Conservation (phyloP, 2,329 filamentous ascomycete genomes). For the Aspergillus aculeatinus region DNA sequence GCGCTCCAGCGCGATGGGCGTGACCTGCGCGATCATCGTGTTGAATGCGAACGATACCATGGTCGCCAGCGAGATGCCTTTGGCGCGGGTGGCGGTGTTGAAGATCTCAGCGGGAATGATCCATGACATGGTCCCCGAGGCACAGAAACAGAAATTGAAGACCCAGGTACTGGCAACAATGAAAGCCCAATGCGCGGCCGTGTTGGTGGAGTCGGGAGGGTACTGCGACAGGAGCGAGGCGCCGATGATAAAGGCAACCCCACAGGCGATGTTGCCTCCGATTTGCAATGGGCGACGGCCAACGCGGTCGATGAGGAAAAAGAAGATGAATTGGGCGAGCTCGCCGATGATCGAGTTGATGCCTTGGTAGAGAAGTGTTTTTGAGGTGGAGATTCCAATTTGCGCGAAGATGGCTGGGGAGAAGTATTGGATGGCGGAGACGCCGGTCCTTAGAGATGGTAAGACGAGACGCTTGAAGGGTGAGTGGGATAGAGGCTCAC, state of each 20-base stretch:
- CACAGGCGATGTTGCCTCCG: slow-evolving; percentile 10
- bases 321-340: slow-evolving; percentile 12
- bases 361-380: slow-evolving; percentile 9
- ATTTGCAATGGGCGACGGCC: slow-evolving; percentile 7
- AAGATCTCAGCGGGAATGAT: slow-evolving; percentile 8
- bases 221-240: slow-evolving; percentile 3
- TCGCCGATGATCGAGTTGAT: slow-evolving; percentile 11
- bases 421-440: slow-evolving; percentile 11
- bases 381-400: slow-evolving; percentile 9
- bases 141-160: slow-evolving; percentile 12
- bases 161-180: slow-evolving; percentile 11
- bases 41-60: slow-evolving; percentile 12
- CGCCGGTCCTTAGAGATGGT: slow-evolving; percentile 3
- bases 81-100: slow-evolving; percentile 8
- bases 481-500: background rate
- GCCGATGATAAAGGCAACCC: slow-evolving; percentile 6
- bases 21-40: slow-evolving; percentile 10
- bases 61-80: slow-evolving; percentile 7
- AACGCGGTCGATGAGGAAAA: slow-evolving; percentile 12
- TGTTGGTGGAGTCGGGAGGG: slow-evolving; percentile 4
- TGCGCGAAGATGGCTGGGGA: slow-evolving; percentile 10
- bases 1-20: slow-evolving; percentile 6
- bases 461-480: background rate
- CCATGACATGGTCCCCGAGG: slow-evolving; percentile 6
- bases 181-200: slow-evolving; percentile 7